Conservation (phyloP, 805 yeast species). For the Cyberlindnera suaveolens region DNA sequence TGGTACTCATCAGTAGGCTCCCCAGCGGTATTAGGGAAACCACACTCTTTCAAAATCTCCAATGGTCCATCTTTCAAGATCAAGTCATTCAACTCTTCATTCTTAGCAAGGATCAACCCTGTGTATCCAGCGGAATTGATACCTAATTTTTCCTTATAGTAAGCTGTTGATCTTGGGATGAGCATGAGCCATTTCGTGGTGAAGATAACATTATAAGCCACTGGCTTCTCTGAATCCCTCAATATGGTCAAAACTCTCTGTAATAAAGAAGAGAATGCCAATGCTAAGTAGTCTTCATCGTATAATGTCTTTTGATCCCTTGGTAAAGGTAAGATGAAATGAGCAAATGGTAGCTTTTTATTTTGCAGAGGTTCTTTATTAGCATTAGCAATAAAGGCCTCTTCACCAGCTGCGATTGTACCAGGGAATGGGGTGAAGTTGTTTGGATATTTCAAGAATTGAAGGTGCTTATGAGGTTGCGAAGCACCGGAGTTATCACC, state of each 20-base stretch:
- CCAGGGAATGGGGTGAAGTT: constrained; percentile 56
- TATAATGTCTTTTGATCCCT: constrained; percentile 31
- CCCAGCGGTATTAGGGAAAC: constrained; percentile 58
- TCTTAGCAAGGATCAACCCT: constrained; percentile 75
- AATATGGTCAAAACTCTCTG: constrained; percentile 64
- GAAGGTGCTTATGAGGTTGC: constrained; percentile 88
- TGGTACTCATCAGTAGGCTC: constrained; percentile 57
- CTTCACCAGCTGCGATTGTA: constrained; percentile 34
- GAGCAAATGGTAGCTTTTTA: constrained; percentile 68
- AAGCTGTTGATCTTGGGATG: constrained; percentile 69
- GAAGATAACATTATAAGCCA: constrained; percentile 77
- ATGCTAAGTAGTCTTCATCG: constrained; percentile 51
- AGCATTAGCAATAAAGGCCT: constrained; percentile 48
- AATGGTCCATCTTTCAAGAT: constrained; percentile 40
- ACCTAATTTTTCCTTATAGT: constrained; percentile 39
- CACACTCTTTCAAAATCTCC: constrained; percentile 54
- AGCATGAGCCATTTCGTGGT: constrained; percentile 79
- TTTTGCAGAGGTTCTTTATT: constrained; percentile 57
- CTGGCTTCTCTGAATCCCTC: constrained; percentile 41
- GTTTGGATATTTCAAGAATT: constrained; percentile 68
- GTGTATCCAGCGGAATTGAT: constrained; percentile 77
- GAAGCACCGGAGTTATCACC: constrained; percentile 93
- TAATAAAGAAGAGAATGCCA: constrained; percentile 66
- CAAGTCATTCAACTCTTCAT: constrained; percentile 44
- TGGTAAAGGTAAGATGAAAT: constrained; percentile 67